Conservation (phyloP, 257 asterid species). For the Solanum lycopersicoides region DNA sequence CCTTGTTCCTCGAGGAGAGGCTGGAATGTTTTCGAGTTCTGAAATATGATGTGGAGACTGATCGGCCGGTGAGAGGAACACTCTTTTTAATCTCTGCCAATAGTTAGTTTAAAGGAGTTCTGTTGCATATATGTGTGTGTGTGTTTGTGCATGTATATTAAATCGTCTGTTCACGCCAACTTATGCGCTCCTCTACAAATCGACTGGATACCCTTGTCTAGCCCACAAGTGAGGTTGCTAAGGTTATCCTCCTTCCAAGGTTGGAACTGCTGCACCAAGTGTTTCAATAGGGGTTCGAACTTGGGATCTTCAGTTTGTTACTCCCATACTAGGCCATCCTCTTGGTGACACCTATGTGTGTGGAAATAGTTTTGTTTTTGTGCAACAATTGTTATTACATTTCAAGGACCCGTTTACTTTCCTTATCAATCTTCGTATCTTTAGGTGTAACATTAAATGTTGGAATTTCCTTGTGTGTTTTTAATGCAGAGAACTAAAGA, state of each 20-base stretch:
- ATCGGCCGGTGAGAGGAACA: constrained; percentile 46
- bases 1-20: constrained; percentile 92
- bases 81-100: background rate
- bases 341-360: background rate
- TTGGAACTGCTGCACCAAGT: background rate
- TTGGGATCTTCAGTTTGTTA: background rate
- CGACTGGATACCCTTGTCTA: background rate
- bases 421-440: background rate
- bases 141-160: background rate
- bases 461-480: background rate
- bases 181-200: background rate
- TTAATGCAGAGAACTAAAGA: constrained; percentile 78
- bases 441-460: background rate
- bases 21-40: constrained; percentile 82
- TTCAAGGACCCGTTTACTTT: background rate
- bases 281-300: background rate
- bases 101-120: background rate
- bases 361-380: background rate
- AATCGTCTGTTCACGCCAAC: background rate
- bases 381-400: background rate
- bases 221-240: background rate
- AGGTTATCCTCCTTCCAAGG: background rate
- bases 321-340: background rate
- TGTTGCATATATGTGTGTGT: background rate
- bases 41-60: constrained; percentile 78